Conservation (phyloP, 2,329 filamentous ascomycete genomes). For the Dothistroma septosporum region DNA sequence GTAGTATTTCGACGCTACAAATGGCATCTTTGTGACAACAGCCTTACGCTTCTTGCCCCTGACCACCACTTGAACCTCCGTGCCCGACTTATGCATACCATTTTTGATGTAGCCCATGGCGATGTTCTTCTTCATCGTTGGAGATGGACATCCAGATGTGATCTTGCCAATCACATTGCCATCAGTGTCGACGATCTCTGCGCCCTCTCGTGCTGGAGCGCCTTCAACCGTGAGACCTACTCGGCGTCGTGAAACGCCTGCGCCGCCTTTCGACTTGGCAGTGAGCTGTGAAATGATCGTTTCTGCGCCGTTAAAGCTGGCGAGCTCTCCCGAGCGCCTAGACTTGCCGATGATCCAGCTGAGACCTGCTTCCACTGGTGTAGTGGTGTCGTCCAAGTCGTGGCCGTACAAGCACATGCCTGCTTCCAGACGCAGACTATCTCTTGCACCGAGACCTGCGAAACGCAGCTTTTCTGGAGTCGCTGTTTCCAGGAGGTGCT, state of each 20-base stretch:
- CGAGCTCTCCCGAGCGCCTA: slow-evolving; percentile 55
- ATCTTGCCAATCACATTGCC: slow-evolving; percentile 69
- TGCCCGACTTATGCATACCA: slow-evolving; percentile 77
- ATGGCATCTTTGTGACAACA: slow-evolving; percentile 82
- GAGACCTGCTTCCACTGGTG: slow-evolving; percentile 62
- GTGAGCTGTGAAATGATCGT: slow-evolving; percentile 73
- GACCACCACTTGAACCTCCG: slow-evolving; percentile 72
- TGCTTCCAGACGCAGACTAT: slow-evolving; percentile 88
- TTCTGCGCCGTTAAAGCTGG: slow-evolving; percentile 81
- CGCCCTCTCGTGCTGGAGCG: slow-evolving; percentile 84
- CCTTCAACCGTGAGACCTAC: slow-evolving; percentile 80
- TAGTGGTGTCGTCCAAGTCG: slow-evolving; percentile 76
- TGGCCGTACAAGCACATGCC: slow-evolving; percentile 99
- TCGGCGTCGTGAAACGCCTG: slow-evolving; percentile 66
- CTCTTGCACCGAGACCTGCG: slow-evolving; percentile 83
- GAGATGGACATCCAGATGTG: slow-evolving; percentile 87
- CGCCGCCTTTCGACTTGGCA: slow-evolving; percentile 23
- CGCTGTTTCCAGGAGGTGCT: slow-evolving; percentile 62
- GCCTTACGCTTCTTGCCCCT: slow-evolving; percentile 72
- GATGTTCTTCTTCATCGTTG: slow-evolving; percentile 82
- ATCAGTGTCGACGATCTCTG: slow-evolving; percentile 64
- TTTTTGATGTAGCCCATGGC: slow-evolving; percentile 90
- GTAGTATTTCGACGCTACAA: slow-evolving; percentile 75
- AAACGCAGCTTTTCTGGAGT: slow-evolving; percentile 64
- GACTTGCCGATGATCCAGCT: slow-evolving; percentile 83